Percentiles rank a stretch among this genome's conserved stretches.
Evolutionary conservation across 768 basidiomycete genomes (phyloP).

Genomic region (Hericium alpestre): DNA sequence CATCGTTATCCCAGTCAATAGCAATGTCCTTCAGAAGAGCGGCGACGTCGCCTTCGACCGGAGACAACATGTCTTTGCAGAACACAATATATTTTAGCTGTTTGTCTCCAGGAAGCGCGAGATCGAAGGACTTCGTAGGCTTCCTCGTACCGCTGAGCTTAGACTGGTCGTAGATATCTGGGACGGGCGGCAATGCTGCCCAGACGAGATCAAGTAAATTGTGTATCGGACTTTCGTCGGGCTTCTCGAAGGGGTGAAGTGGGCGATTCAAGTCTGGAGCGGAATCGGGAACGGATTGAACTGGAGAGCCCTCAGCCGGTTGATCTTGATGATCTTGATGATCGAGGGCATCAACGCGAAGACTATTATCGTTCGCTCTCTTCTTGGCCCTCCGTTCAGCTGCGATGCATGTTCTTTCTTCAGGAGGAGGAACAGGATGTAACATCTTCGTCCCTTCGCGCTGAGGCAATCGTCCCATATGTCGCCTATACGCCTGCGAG

Average conservation of each 20-base stretch:
- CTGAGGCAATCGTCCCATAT: too few species aligned
- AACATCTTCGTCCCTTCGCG: too few species aligned
- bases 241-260: neutral
- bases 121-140: neutral
- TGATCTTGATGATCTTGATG: too few species aligned
- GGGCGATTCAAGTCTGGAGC: neutral
- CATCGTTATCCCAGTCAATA: neutral
- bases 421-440: too few species aligned
- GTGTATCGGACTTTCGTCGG: neutral
- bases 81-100: neutral
- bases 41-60: neutral
- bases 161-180: neutral
- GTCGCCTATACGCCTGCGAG: too few species aligned
- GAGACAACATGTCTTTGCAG: neutral
- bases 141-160: neutral
- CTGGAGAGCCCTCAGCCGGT: too few species aligned
- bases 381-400: too few species aligned
- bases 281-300: too few species aligned
- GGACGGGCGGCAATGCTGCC: neutral
- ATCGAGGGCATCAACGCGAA: too few species aligned
- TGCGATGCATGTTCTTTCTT: too few species aligned
- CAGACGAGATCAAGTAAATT: neutral
- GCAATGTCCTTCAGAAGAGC: neutral
- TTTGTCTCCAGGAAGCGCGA: neutral
- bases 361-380: too few species aligned